A percentile compares a stretch with the other conserved stretches of the same genome.
These are phyloP conservation scores for Arxiozyma slooffiae DNA, from an alignment of 1,139 yeast genomes.

Conservation along the genomic window DNA sequence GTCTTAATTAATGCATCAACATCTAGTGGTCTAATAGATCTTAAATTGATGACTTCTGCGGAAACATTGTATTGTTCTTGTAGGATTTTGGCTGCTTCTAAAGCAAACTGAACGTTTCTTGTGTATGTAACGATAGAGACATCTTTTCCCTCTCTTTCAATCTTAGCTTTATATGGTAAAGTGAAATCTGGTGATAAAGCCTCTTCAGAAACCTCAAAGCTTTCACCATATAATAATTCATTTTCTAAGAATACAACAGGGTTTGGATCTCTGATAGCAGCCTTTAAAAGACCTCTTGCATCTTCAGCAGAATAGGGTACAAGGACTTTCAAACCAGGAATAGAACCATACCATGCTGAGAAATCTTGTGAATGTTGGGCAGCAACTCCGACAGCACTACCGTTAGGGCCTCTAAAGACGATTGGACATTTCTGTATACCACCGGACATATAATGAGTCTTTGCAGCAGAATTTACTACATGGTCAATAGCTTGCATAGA, in stretches of 20 bases:
- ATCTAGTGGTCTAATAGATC: constrained; percentile 95
- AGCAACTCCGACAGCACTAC: constrained; percentile 99
- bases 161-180: constrained; percentile 87
- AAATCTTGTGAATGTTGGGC: constrained; percentile 99
- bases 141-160: constrained; percentile 88
- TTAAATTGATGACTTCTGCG: constrained; percentile 90
- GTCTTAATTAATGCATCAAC: constrained; percentile 75
- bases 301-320: constrained; percentile 96
- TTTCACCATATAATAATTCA: constrained; percentile 88
- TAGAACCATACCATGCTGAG: constrained; percentile 95
- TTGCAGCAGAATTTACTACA: constrained; percentile 95
- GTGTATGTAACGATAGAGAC: constrained; percentile 84
- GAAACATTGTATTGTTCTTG: constrained; percentile 77
- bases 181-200: constrained; percentile 79
- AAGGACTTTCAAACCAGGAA: constrained; percentile 94
- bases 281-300: constrained; percentile 89
- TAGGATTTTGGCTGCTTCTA: constrained; percentile 83
- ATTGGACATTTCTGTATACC: constrained; percentile 96
- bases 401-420: constrained; percentile 98
- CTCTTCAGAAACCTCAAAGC: constrained; percentile 84
- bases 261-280: constrained; percentile 96
- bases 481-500: constrained; percentile 99
- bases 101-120: constrained; percentile 76
- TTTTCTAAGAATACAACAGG: constrained; percentile 94
- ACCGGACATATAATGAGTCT: constrained; percentile 98